Conservation (phyloP, 75 land plant genomes). For the Cupressus sempervirens region DNA sequence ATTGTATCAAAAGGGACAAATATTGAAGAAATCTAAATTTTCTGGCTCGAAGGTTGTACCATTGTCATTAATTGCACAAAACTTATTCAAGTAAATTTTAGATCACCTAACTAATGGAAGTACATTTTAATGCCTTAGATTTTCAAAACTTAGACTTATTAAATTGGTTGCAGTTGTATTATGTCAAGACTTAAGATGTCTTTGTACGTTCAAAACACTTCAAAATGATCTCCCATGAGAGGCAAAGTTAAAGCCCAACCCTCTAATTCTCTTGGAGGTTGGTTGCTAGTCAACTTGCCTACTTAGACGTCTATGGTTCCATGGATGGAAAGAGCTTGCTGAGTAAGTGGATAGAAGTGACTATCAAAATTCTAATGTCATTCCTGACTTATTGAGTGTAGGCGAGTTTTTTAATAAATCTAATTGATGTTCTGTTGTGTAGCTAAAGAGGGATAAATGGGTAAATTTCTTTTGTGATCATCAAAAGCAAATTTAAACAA, state of each 20-base stretch:
- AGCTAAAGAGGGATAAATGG: neutral
- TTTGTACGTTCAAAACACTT: neutral
- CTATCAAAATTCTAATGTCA: neutral
- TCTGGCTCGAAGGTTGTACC: neutral
- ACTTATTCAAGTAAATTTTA: neutral
- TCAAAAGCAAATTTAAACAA: neutral
- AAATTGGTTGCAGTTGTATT: neutral
- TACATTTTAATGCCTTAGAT: neutral
- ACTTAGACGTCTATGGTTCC: neutral
- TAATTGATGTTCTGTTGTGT: neutral
- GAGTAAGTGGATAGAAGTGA: neutral
- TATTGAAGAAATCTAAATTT: neutral
- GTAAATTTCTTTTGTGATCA: neutral
- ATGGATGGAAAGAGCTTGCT: neutral
- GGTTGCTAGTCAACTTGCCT: neutral
- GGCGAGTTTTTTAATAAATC: neutral
- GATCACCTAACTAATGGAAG: neutral
- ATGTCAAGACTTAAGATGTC: neutral
- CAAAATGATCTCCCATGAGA: neutral
- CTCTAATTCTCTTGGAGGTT: neutral
- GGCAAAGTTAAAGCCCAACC: neutral
- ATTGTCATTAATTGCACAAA: no score
- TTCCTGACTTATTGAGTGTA: neutral
- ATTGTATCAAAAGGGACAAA: neutral
- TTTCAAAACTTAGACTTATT: neutral